Evolutionary conservation across 106 monocot species (phyloP).

Genomic region (Platanthera guangdongensis): DNA sequence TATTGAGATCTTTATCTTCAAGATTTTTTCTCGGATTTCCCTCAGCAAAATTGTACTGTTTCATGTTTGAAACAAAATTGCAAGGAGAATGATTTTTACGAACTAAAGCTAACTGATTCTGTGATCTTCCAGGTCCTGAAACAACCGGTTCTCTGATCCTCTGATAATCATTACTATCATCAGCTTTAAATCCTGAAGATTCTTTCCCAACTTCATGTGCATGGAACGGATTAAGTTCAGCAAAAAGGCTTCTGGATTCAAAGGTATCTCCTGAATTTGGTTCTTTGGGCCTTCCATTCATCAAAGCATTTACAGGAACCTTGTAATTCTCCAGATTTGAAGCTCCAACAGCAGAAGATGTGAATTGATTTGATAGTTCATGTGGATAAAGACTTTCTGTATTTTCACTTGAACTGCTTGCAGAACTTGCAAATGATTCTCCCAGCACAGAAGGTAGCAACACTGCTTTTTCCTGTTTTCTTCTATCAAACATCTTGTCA

Average conservation of each 20-base stretch:
- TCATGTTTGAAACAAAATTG: slow-evolving; percentile 57
- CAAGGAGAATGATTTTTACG: slow-evolving; percentile 78
- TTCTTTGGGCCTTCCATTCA: neutral
- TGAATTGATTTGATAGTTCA: slow-evolving; percentile 16
- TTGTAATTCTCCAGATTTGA: neutral
- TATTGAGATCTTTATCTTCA: slow-evolving; percentile 25
- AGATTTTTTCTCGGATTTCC: slow-evolving; percentile 54
- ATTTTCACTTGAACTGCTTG: slow-evolving; percentile 30
- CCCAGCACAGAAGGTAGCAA: slow-evolving; percentile 19
- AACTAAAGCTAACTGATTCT: slow-evolving; percentile 46
- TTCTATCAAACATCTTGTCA: slow-evolving; percentile 15
- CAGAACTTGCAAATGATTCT: slow-evolving; percentile 27
- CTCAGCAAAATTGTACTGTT: slow-evolving; percentile 37
- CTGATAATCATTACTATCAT: slow-evolving; percentile 45
- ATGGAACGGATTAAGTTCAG: slow-evolving; percentile 85
- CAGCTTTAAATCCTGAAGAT: slow-evolving; percentile 15
- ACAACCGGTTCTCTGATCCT: slow-evolving; percentile 53
- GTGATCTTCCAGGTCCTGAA: slow-evolving; percentile 62
- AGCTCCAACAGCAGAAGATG: slow-evolving; percentile 13
- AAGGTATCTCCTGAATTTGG: slow-evolving; percentile 22
- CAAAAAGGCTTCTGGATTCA: slow-evolving; percentile 58
- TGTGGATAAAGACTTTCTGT: slow-evolving; percentile 11
- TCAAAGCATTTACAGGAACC: neutral
- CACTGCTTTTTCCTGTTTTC: slow-evolving; percentile 22
- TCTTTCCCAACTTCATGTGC: slow-evolving; percentile 25